These are phyloP conservation scores for Myrica gale DNA, from an alignment of 306 rosid genomes.

Conservation along the genomic window DNA sequence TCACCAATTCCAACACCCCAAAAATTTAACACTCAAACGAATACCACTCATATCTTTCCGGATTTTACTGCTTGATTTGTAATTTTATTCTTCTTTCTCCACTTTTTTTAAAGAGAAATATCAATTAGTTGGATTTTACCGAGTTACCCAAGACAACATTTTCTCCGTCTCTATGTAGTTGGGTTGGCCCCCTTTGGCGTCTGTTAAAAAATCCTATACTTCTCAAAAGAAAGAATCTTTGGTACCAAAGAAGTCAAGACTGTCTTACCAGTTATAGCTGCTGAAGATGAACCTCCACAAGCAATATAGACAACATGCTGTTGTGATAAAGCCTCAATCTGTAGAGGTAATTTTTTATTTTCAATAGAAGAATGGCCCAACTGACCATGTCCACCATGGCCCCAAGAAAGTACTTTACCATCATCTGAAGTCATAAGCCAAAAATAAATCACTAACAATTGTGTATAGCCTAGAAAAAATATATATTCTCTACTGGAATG, in stretches of 20 bases:
- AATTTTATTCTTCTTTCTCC: background rate
- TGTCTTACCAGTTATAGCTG: slow-evolving; percentile 72
- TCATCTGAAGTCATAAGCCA: slow-evolving; percentile 51
- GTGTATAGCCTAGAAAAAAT: slow-evolving; percentile 7
- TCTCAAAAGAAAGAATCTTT: background rate
- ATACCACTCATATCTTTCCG: background rate
- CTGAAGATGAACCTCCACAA: slow-evolving; percentile 87
- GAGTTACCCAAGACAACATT: no score
- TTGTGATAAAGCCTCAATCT: slow-evolving; percentile 57
- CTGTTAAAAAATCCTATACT: background rate
- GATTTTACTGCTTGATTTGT: background rate
- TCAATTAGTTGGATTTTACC: no score
- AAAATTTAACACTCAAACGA: no score
- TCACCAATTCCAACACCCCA: no score
- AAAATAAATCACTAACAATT: slow-evolving; percentile 21
- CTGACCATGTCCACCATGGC: slow-evolving; percentile 94
- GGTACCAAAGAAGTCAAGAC: slow-evolving; percentile 2
- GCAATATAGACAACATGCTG: slow-evolving; percentile 60
- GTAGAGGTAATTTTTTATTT: slow-evolving; percentile 63
- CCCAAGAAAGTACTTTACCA: slow-evolving; percentile 95
- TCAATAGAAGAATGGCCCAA: slow-evolving; percentile 76
- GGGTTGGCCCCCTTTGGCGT: background rate
- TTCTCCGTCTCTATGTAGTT: background rate
- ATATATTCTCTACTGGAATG: slow-evolving; percentile 6
- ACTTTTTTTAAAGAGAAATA: background rate